Conservation (phyloP, 352 stramenopile genomes). For the Phytopythium vexans region DNA sequence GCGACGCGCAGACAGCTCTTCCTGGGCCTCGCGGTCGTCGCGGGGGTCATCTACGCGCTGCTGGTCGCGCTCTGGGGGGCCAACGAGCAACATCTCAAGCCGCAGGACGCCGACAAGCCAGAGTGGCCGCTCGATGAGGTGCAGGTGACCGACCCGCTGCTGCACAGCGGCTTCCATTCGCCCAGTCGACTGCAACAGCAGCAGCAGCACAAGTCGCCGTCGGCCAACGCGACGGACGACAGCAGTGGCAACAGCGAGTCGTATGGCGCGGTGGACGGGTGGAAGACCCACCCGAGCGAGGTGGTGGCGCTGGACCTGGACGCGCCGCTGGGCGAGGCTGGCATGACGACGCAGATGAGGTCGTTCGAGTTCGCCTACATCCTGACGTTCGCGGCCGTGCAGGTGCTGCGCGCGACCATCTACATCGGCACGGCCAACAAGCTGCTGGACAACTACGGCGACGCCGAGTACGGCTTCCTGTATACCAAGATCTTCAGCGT, state of each 20-base stretch:
- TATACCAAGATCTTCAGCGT: conserved; percentile 89
- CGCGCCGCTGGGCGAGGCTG: conserved; percentile 46
- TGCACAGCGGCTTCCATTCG: background rate
- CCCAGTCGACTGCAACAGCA: too few relatives aligned
- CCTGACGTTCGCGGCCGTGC: conserved; percentile 59
- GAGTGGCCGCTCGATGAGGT: conserved; percentile 10
- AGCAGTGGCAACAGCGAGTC: conserved; percentile 5
- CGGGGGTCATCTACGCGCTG: conserved; percentile 44
- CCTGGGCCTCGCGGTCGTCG: conserved; percentile 39
- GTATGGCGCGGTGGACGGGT: conserved; percentile 23
- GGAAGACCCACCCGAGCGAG: conserved; percentile 19
- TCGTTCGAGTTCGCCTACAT: conserved; percentile 84
- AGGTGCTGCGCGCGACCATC: conserved; percentile 75
- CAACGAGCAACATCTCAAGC: conserved; percentile 57
- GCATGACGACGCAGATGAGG: conserved; percentile 54
- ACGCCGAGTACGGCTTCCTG: conserved; percentile 50
- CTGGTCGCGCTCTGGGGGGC: conserved; percentile 74
- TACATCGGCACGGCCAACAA: conserved; percentile 89
- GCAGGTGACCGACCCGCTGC: conserved; percentile 8
- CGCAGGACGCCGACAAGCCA: conserved; percentile 9
- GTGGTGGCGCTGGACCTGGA: conserved; percentile 13
- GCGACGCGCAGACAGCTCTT: conserved; percentile 47
- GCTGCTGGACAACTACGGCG: conserved; percentile 78
- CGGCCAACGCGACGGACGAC: conserved; percentile 18
- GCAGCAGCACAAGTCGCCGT: conserved; percentile 22